phyloP scores from a whole-genome alignment of 306 rosid genomes.

The Cotoneaster glaucophyllus region DNA sequence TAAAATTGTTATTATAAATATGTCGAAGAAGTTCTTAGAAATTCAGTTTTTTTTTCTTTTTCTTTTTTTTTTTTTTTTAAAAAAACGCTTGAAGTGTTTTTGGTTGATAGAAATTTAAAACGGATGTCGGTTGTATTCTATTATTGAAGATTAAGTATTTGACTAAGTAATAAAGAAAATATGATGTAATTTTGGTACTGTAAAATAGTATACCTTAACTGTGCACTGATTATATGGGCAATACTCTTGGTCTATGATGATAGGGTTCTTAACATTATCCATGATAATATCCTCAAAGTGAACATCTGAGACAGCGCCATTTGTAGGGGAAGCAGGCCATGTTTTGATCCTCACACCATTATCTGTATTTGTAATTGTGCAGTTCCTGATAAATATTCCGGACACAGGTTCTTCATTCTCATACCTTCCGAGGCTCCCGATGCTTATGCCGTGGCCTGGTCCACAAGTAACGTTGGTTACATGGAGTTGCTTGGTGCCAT shows the following conservation, averaged over 20 bases:
- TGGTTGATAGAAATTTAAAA: no score
- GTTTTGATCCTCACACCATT: not conserved
- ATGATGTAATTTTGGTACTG: not conserved
- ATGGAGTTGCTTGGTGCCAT: slow-evolving; percentile 18
- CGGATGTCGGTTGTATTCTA: no score
- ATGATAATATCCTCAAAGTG: not conserved
- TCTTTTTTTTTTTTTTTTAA: no score
- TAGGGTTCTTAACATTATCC: not conserved
- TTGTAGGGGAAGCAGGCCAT: not conserved
- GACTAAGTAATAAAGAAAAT: not conserved
- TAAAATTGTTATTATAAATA: no score
- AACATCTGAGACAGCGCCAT: not conserved
- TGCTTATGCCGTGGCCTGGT: not conserved
- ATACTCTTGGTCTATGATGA: not conserved
- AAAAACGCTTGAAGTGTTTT: no score
- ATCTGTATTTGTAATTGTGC: not conserved
- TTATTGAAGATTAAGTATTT: no score
- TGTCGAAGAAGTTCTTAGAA: no score
- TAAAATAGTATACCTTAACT: not conserved
- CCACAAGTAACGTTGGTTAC: not conserved
- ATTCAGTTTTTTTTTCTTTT: no score
- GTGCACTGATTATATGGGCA: not conserved
- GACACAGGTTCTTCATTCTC: not conserved
- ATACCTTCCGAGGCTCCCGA: not conserved
- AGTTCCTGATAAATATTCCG: not conserved